A percentile compares a stretch with the other conserved stretches of the same genome.
Conservation (phyloP, 345 rosid genomes). For the Gynandropsis gynandra region DNA sequence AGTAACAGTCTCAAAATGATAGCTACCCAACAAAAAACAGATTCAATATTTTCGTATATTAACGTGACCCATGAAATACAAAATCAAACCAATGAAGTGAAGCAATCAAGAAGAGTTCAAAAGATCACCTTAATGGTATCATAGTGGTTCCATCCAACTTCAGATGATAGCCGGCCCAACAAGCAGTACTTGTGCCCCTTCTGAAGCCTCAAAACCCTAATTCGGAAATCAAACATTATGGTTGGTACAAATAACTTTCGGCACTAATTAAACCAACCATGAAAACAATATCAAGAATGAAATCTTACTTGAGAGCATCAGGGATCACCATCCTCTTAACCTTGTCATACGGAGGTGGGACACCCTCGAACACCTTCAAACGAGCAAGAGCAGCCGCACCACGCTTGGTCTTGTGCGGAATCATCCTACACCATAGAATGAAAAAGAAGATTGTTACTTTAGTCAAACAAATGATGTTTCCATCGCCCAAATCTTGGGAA, state of each 20-base stretch:
- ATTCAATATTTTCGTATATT: background rate
- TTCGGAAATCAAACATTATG: background rate
- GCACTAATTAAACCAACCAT: background rate
- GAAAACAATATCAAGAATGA: background rate
- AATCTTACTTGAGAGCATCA: conserved; percentile 55
- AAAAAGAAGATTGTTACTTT: background rate
- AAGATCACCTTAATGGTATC: conserved; percentile 46
- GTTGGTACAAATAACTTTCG: background rate
- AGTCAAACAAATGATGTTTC: too few relatives aligned
- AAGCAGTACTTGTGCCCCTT: conserved; percentile 60
- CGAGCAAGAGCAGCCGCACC: conserved; percentile 55
- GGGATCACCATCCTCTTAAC: conserved; percentile 63
- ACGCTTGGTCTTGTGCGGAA: conserved; percentile 61
- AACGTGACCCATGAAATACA: background rate
- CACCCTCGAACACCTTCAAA: conserved; percentile 52
- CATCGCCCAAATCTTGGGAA: conserved; percentile 26
- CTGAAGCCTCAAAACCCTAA: conserved; percentile 68
- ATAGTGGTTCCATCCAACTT: conserved; percentile 70
- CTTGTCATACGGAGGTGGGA: conserved; percentile 64
- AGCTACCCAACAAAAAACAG: background rate
- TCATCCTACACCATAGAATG: conserved; percentile 34
- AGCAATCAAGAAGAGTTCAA: background rate
- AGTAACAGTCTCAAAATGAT: too few relatives aligned
- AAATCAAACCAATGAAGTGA: background rate
- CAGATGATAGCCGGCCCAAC: conserved; percentile 46